Evolutionary conservation across 495 filamentous ascomycete genomes (phyloP), one percentile per base, ranked within the genome.

Genomic region (Daldinia caldariorum): DNA sequence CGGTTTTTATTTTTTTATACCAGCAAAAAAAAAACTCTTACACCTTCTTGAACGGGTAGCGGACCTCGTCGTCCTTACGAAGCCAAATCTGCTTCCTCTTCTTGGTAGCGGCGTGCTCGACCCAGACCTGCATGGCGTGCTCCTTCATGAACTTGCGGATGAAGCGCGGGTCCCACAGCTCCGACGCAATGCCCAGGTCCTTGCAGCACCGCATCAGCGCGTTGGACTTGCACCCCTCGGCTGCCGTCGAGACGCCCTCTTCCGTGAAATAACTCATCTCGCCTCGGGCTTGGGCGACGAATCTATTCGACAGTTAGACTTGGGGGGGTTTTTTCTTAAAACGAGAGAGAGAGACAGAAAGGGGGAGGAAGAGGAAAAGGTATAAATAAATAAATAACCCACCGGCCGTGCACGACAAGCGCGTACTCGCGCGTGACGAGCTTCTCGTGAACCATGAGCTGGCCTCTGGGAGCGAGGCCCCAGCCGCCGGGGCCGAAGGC

Each of bases 131-230:
- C 61, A 90, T 87, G 58, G 83, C 83, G 61, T 86, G 74, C 66
- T 77, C 72, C 73, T 84, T 83, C 63, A 88, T 90, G 78, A 91
- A 84, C 73, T 89, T 79, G 71, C 90, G 86, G 63, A 98, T 95
- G 83, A 89, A 99, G 50, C 93, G 84, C 54, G 95, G 95, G 82
- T 99, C 95, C 95, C 95, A 99, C 43, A 99, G 83, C 79, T 99
- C 95, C 71, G 90, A 93, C 3, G 94, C 96, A 61, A 99, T 90
- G 12, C 95, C 95, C 22, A 99, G 85, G 79, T 99, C 95, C 81
- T 99, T 99, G 82, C 96, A 98, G 83, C 93, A 97, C 26, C 95
- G 91, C 84, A 97, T 92, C 60, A 99, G 84, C 18, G 95, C 95
- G 78, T 98, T 99, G 16, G 93, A 97, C 78, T 97, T 96, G 83